Evolutionary conservation across 2,329 filamentous ascomycete species (phyloP).

Genomic region (Claviceps sp.): DNA sequence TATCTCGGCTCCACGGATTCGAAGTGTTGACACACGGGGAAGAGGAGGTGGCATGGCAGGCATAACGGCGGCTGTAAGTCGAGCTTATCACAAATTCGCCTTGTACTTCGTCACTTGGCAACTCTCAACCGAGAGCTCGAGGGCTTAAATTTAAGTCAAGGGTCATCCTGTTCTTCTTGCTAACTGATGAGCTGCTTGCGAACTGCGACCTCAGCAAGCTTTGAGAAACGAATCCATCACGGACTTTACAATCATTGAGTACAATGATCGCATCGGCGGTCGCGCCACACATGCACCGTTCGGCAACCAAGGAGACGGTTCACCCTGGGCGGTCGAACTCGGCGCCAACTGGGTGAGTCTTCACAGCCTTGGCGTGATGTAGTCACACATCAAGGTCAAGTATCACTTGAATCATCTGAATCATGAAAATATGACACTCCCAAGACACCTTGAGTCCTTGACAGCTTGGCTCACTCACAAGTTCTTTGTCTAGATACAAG

Average conservation of each 20-base stretch:
- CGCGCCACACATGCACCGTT: conserved; percentile 45
- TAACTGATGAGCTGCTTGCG: neutral
- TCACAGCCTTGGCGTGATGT: neutral
- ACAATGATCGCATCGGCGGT: conserved; percentile 48
- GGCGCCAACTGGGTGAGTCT: conserved; percentile 49
- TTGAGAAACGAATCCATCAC: conserved; percentile 44
- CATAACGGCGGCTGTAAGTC: conserved; percentile 39
- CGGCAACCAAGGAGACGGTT: conserved; percentile 33
- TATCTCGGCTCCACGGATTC: too few species aligned
- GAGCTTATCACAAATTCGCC: too few species aligned
- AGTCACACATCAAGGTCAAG: neutral
- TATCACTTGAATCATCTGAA: too few species aligned
- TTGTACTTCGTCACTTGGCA: too few species aligned
- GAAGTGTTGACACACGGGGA: neutral
- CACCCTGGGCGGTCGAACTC: conserved; percentile 45
- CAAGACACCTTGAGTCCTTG: too few species aligned
- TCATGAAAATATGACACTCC: too few species aligned
- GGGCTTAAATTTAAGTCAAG: too few species aligned
- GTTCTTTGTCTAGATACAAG: conserved; percentile 14
- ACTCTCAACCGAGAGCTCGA: too few species aligned
- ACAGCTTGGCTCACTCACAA: neutral
- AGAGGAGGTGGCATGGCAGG: conserved; percentile 47
- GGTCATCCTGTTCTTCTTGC: neutral
- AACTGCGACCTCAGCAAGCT: conserved; percentile 28
- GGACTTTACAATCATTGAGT: conserved; percentile 54